A percentile compares a stretch with the other conserved stretches of the same genome.
These are phyloP conservation scores for Talaromyces sp. DNA, from an alignment of 2,329 filamentous ascomycete species.

Conservation along the genomic window DNA sequence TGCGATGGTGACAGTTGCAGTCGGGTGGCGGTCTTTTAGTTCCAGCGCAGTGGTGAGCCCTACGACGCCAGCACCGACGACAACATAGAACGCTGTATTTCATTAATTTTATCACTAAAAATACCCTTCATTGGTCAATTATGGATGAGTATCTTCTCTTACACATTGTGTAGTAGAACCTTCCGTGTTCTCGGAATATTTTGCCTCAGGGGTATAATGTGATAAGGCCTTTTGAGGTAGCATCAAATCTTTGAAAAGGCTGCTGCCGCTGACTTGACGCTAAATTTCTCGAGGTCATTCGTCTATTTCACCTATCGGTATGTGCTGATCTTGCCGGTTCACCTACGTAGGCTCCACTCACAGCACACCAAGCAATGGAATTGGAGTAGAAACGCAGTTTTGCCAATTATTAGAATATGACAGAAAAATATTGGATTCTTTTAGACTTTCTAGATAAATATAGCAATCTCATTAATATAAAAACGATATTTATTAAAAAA, in stretches of 20 bases:
- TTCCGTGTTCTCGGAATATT: neutral
- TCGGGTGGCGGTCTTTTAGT: conserved; percentile 9
- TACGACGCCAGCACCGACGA: conserved; percentile 6
- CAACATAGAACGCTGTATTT: conserved; percentile 8
- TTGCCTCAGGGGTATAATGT: neutral
- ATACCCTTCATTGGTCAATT: neutral
- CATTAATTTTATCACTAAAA: conserved; percentile 3
- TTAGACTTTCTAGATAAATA: too few species aligned
- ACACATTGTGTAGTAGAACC: conserved; percentile 2
- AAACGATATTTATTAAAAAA: too few species aligned
- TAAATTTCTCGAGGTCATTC: neutral
- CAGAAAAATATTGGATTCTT: too few species aligned
- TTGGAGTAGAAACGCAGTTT: conserved; percentile 7
- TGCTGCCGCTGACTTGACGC: neutral
- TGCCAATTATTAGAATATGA: neutral
- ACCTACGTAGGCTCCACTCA: neutral
- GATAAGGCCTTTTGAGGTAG: neutral
- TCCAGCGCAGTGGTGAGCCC: conserved; percentile 8
- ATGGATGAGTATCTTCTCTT: neutral
- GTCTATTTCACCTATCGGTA: neutral
- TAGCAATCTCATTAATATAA: too few species aligned
- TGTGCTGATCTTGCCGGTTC: conserved; percentile 3
- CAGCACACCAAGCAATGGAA: neutral
- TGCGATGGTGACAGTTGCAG: conserved; percentile 6
- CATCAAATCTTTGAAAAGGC: neutral